Conservation (phyloP, 768 basidiomycete species). For the Hericium alpestre region DNA sequence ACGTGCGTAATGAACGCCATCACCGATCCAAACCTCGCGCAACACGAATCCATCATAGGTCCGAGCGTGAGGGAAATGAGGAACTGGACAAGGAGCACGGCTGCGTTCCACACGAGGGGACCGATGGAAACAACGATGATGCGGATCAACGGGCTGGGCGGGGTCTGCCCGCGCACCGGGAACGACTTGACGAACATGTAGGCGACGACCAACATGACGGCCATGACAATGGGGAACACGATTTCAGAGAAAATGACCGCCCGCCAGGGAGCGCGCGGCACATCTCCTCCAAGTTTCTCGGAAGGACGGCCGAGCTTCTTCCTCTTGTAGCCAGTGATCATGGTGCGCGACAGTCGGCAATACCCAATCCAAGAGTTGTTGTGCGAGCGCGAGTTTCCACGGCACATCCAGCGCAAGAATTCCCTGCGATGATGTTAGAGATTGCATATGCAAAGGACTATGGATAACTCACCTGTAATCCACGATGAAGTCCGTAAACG, state of each 20-base stretch:
- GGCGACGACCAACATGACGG: slow-evolving; percentile 74
- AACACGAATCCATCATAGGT: slow-evolving; percentile 74
- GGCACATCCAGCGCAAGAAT: slow-evolving; percentile 97
- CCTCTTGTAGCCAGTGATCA: slow-evolving; percentile 99
- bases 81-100: slow-evolving; percentile 78
- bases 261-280: slow-evolving; percentile 88
- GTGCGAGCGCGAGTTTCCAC: slow-evolving; percentile 95
- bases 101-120: slow-evolving; percentile 93
- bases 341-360: slow-evolving; percentile 92
- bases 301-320: slow-evolving; percentile 95
- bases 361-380: slow-evolving; percentile 99
- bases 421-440: slow-evolving; percentile 42
- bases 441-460: neutral
- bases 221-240: slow-evolving; percentile 78
- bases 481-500: slow-evolving; percentile 91
- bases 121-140: slow-evolving; percentile 90
- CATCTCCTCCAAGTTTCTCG: slow-evolving; percentile 91
- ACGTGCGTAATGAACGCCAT: slow-evolving; percentile 88
- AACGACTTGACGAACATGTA: slow-evolving; percentile 93
- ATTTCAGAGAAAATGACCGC: slow-evolving; percentile 84
- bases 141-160: slow-evolving; percentile 80
- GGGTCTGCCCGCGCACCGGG: slow-evolving; percentile 52
- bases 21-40: slow-evolving; percentile 82
- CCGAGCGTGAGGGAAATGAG: slow-evolving; percentile 86
- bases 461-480: slow-evolving; percentile 66